Evolutionary conservation across 257 asterid genomes (phyloP), one percentile per base, ranked within the genome.

Genomic region (Petunia axillaris): DNA sequence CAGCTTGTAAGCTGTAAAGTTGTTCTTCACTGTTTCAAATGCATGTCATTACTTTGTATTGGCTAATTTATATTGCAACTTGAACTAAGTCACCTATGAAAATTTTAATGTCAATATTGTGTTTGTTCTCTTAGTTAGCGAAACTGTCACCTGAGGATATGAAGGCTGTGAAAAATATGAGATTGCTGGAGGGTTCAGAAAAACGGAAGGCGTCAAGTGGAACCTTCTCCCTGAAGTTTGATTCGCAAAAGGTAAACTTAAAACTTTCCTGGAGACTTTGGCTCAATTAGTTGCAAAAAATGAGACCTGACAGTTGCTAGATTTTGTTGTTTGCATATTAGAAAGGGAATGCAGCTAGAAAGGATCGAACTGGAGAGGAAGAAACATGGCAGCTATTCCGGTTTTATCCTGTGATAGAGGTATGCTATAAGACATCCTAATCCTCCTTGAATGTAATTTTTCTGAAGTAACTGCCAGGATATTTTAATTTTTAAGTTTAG

Each of bases 401-500:
- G 43, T 96, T 96, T 89, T 96, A 88, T 84, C 99, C 99, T 80
- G 82, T 91, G 88, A 75, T 92, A 78, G 99, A 96, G 98, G 99
- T 96, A 80, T 44, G 73, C 81, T 79, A 35, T 82, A 62, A 80
- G 58, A 79, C 25, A 46, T 63, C 60, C 75, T 39, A 78, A 39
- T 60, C 70, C 57, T 77, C 81, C 43, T 50, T 50, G 14, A 36
- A 35, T 73, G 43, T 73, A 73, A 73, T 73, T 48, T 73, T 73
- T 44, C 78, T 48, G 62, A 35, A 50, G 35, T 5, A 25, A 73
- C 36, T 36, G 14, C 6, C 36, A 35, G 36, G 78, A 50, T 50
- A 36, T 50, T 63, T 50, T 50, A 44, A 73, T 73, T 35, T 50
- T 48, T 73, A 50, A 25, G 63, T 50, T 73, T 73, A 50, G 48